Conservation (phyloP, 1,284 basidiomycete genomes). For the Mrakiaceae sp. region DNA sequence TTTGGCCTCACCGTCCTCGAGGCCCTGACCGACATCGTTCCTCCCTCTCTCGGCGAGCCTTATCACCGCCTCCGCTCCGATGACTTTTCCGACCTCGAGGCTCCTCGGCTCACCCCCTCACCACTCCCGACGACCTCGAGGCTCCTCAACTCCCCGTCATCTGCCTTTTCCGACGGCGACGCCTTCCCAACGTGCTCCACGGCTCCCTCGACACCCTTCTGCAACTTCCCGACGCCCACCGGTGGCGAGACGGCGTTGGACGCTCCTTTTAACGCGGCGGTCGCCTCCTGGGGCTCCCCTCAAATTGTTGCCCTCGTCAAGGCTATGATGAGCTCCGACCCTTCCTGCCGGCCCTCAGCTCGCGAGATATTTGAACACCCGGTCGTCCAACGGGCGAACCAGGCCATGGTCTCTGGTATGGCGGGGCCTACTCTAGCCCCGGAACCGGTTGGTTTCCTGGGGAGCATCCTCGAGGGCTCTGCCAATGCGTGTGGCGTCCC, state of each 20-base stretch:
- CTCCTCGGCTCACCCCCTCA: background rate
- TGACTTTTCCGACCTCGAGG: conserved; percentile 16
- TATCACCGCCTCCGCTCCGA: conserved; percentile 14
- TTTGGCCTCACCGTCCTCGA: conserved; percentile 15
- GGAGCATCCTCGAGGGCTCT: background rate
- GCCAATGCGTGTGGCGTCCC: background rate
- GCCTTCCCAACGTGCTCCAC: background rate
- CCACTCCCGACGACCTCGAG: background rate
- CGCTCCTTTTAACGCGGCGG: background rate
- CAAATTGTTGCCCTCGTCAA: background rate
- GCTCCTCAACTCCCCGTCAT: background rate
- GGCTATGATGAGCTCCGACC: background rate
- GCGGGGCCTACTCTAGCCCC: background rate
- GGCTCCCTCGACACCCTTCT: background rate
- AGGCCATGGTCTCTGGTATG: background rate
- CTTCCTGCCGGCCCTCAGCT: background rate
- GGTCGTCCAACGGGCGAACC: background rate
- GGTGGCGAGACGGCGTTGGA: background rate
- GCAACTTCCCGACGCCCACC: background rate
- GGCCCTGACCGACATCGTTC: conserved; percentile 15
- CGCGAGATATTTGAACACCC: background rate
- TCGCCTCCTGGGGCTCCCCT: conserved; percentile 2
- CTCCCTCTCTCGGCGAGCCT: conserved; percentile 7
- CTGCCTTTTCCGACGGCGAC: background rate
- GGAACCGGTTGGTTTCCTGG: background rate